Evolutionary conservation across 805 yeast species (phyloP).

Genomic region (Candida dajiaensis): DNA sequence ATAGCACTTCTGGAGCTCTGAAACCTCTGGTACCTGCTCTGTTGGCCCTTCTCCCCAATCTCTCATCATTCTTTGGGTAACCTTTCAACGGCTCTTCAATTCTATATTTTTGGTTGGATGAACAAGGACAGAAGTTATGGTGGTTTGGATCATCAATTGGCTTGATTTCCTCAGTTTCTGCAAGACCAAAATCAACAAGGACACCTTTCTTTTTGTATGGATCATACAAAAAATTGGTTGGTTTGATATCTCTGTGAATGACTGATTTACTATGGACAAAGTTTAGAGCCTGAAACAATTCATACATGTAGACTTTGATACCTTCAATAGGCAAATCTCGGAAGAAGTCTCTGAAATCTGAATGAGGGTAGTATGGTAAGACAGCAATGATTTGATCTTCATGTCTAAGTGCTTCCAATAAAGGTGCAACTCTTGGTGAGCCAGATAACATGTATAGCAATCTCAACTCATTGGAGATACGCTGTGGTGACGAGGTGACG

Average conservation of each 20-base stretch:
- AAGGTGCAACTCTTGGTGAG: slow-evolving; percentile 74
- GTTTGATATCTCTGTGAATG: slow-evolving; percentile 76
- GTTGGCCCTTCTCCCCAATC: slow-evolving; percentile 89
- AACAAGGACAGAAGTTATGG: slow-evolving; percentile 50
- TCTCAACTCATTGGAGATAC: slow-evolving; percentile 85
- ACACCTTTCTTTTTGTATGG: slow-evolving; percentile 46
- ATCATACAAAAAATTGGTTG: slow-evolving; percentile 63
- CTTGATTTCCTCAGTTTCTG: slow-evolving; percentile 39
- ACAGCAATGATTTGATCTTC: slow-evolving; percentile 94
- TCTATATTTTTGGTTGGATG: slow-evolving; percentile 24
- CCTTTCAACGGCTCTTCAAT: slow-evolving; percentile 41
- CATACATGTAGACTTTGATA: slow-evolving; percentile 73
- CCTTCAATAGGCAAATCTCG: slow-evolving; percentile 75
- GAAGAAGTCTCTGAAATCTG: slow-evolving; percentile 84
- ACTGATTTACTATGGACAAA: slow-evolving; percentile 63
- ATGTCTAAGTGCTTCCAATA: slow-evolving; percentile 78
- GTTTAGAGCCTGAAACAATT: slow-evolving; percentile 65
- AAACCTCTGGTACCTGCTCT: slow-evolving; percentile 93
- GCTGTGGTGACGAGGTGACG: slow-evolving; percentile 89
- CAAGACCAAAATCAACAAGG: slow-evolving; percentile 77
- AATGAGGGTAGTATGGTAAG: slow-evolving; percentile 83
- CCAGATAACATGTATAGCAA: slow-evolving; percentile 65
- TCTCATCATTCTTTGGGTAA: slow-evolving; percentile 78
- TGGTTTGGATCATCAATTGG: slow-evolving; percentile 20
- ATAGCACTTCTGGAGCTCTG: slow-evolving; percentile 73